Base-by-base conservation (phyloP, 208 protist genomes). In the Crithidia expoeki region DNA sequence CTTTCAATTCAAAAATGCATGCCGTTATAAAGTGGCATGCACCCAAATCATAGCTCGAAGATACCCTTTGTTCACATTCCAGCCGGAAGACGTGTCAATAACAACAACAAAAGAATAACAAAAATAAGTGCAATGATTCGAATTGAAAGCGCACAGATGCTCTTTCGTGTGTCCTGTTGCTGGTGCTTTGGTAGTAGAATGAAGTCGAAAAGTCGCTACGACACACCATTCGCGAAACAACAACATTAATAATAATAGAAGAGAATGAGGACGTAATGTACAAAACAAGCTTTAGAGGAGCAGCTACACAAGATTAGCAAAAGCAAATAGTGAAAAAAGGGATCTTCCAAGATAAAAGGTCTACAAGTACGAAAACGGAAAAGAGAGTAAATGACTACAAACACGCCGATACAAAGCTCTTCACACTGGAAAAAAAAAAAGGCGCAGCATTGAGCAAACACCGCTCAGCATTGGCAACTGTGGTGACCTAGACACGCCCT, bases 221-320 rank as follows among this genome's bases (percentile, higher is more conserved):
- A 52, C 17, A 9, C 23, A 30, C 25, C 47, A 52, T 6, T 19
- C 10, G 21, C 6, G 19, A 50, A 50, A 50, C 44, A 50, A 50
- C n/a, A n/a, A 50, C 12, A 21, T 6, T 5, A 52, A 52, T 10
- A 52, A 52, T 14, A 52, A 25, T 55, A 46, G 49, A 50, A 70
- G 50, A 63, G 38, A 66, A 76, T 61, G 47, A 7, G 56, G 33
- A 5, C 9, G 17, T 50, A 49, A 1, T 51, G 42, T 49, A 63
- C 38, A 63, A 63, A 38, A n/a, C n/a, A n/a, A n/a, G n/a, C n/a
- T n/a, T 12, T 14, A 28, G 44, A 44, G 32, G 7, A 42, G 34
- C 42, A 47, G 42, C 42, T 17, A 42, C 10, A 33, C n/a, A n/a
- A n/a, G n/a, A n/a, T n/a, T n/a, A n/a, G n/a, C n/a, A n/a, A n/a